A percentile compares a stretch with the other conserved stretches of the same genome.
Evolutionary conservation across 805 yeast genomes (phyloP).

Genomic region (Metschnikowia aberdeeniae): DNA sequence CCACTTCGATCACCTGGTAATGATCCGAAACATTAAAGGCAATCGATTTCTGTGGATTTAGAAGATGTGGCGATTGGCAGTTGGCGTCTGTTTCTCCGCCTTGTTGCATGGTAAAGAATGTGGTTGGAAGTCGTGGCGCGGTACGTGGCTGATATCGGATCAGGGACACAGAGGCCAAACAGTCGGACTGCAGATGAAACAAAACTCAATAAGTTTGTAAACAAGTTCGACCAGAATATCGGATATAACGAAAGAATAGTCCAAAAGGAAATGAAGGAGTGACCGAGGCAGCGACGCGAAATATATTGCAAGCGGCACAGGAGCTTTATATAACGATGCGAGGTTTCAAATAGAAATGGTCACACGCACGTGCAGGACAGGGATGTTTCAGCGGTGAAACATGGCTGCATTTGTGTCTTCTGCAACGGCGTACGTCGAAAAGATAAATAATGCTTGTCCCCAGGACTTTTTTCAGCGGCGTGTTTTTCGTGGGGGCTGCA

Average conservation of each 20-base stretch:
- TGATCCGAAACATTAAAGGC: conserved; percentile 84
- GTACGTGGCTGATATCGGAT: no score
- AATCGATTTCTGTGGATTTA: conserved; percentile 25
- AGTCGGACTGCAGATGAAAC: no score
- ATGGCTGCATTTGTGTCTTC: conserved; percentile 1
- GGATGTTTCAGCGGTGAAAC: conserved; percentile 1
- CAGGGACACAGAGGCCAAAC: no score
- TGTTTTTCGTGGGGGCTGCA: no score
- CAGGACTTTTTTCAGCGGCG: no score
- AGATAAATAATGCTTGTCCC: not conserved
- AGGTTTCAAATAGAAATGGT: conserved; percentile 5
- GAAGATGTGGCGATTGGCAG: conserved; percentile 1
- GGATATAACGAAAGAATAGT: not conserved
- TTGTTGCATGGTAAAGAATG: conserved; percentile 1
- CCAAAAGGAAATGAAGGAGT: not conserved
- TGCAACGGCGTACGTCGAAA: not conserved
- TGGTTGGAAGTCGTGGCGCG: no score
- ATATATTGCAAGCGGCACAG: not conserved
- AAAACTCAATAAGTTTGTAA: no score
- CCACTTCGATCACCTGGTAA: conserved; percentile 77
- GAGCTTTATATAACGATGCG: conserved; percentile 3
- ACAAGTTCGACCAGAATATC: no score
- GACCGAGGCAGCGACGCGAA: not conserved
- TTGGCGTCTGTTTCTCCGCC: conserved; percentile 1
- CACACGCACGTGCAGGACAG: not conserved